Base-by-base conservation (phyloP, 2,329 filamentous ascomycete genomes). In the Pseudocercospora pini-densiflorae region DNA sequence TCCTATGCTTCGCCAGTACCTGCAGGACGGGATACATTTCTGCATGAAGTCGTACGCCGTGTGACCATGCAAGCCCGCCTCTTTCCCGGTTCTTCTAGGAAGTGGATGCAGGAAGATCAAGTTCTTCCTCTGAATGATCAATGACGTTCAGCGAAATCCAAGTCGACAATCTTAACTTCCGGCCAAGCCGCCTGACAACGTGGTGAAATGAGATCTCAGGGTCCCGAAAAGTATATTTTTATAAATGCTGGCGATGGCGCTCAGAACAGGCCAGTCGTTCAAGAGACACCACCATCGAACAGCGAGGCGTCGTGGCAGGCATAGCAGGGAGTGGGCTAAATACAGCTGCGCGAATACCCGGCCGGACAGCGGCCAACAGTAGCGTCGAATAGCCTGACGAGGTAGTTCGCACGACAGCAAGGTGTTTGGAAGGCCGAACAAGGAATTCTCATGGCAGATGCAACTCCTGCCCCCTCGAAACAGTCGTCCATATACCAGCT, bases 121-220 rank as follows among this genome's bases (percentile, higher is more conserved):
- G 12, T n/a, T 49, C 45, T 24, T 51, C 47, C 10, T 2, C 47
- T 16, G 21, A 27, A 43, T 9, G 40, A 43, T 43, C 14, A 43
- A 43, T n/a, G 36, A 16, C 36, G 45, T 49, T n/a, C 19, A 49
- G 45, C 45, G 12, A 49, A 40, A 40, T 40, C 36, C 36, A 40
- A 40, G 36, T 43, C 16, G 40, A 43, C 40, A 43, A 43, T 6
- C 40, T 40, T 8, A 19, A 51, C 4, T 51, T 51, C 45, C 45
- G 19, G 45, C n/a, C 23, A 21, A 51, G 23, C 47, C 47, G 21
- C 47, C 24, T 51, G 40, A 43, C 12, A 24, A 55, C 51, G 51
- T 55, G 51, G 23, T 24, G 27, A 55, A 27, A 55, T 31, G 27
- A 55, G 51, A 55, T 55, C 51, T 55, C 51, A 33, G 51, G 27